Base-by-base conservation (phyloP, 352 stramenopile genomes). In the Vaucheria bursata region DNA sequence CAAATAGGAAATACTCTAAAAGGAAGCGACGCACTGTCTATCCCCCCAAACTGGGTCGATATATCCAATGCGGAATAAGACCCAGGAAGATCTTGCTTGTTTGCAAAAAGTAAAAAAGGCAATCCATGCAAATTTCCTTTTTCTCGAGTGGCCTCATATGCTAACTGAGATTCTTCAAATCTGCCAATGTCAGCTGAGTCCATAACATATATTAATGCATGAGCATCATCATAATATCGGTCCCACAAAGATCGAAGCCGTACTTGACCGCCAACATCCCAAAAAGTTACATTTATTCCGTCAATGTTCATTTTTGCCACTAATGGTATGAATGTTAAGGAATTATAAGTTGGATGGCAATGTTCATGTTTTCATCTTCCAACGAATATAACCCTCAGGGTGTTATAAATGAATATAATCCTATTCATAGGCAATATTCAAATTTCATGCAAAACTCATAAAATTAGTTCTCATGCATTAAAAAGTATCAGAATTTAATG, bases 171-270 rank as follows among this genome's bases (percentile, higher is more conserved):
- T 85, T 96, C 91, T 59, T 93, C 86, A 72, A 96, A 94, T n/a
- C 91, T 83, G 33, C 77, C 75, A 70, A 89, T 84, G 82, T 95
- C 93, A 39, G 89, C 88, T 29, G 90, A 89, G 79, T 96, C 91
- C 53, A 96, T 83, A 64, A 96, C 90, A 73, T 95, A 96, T 66
- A 96, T 88, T 38, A 96, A 87, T 40, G 89, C 91, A 79, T 96
- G 89, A 65, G 91, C 93, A 79, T 95, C 90, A 40, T 88, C 92
- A 84, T 96, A 96, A 78, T 96, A 96, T 80, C 94, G 95, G 83
- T 93, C 92, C 91, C 91, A 96, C 66, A 96, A 94, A 32, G 89
- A 88, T 37, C 91, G 88, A 77, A 96, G 83, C 35, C 89, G 88
- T 53, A 92, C 88, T 87, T 82, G 36, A 35, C 91, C 91, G 67